Evolutionary conservation across 768 basidiomycete species (phyloP).

Genomic region (Suillus variegatus): DNA sequence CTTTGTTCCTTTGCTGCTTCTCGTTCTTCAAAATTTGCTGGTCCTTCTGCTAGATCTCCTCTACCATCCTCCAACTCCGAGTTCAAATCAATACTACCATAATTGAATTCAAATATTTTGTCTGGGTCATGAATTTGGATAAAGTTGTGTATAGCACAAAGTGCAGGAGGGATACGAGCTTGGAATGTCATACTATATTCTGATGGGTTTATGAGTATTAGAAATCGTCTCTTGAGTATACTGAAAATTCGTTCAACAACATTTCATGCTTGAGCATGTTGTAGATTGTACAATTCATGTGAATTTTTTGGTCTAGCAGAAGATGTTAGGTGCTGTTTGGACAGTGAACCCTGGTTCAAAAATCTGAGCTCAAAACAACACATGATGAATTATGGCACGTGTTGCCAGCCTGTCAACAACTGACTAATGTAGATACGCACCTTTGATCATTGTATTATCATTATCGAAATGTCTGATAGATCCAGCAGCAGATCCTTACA

Average conservation of each 20-base stretch:
- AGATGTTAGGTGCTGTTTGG: too few species aligned
- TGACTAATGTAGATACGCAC: too few species aligned
- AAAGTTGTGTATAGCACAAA: slow-evolving; percentile 28
- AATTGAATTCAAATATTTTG: slow-evolving; percentile 3
- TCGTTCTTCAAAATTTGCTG: background rate
- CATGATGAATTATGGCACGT: too few species aligned
- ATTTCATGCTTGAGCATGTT: slow-evolving; percentile 22
- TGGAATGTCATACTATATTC: slow-evolving; percentile 23
- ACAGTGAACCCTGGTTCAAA: too few species aligned
- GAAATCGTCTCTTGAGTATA: slow-evolving; percentile 21
- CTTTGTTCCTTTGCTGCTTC: background rate
- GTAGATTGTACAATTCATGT: slow-evolving; percentile 23
- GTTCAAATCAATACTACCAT: background rate
- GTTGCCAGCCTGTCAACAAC: too few species aligned
- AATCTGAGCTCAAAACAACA: too few species aligned
- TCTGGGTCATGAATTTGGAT: slow-evolving; percentile 14
- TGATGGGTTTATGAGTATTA: slow-evolving; percentile 12
- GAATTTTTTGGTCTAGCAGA: slow-evolving; percentile 17
- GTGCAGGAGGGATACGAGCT: slow-evolving; percentile 21
- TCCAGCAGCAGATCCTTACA: too few species aligned
- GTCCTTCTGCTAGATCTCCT: background rate
- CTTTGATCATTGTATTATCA: too few species aligned
- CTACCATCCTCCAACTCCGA: background rate
- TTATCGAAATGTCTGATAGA: too few species aligned
- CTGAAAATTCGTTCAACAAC: slow-evolving; percentile 23